Evolutionary conservation across 192 early-diverging fungal species (phyloP).

Genomic region (Funneliformis geosporum): DNA sequence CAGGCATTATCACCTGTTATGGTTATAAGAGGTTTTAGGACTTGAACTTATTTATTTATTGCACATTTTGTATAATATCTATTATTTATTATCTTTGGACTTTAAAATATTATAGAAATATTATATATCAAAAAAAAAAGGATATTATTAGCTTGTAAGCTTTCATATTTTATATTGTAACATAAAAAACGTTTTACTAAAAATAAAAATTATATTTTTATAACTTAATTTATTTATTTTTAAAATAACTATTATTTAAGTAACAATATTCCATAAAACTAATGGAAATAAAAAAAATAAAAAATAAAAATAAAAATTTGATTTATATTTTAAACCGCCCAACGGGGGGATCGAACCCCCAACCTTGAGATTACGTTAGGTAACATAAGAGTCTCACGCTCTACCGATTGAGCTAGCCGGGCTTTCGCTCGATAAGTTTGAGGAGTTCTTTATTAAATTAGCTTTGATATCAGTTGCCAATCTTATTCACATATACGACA

Average conservation of each 20-base stretch:
- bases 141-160: no score
- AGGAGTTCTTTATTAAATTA: no score
- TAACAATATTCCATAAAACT: not conserved
- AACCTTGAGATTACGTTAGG: not conserved
- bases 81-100: not conserved
- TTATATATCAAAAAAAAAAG: no score
- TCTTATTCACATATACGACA: no score
- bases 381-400: not conserved
- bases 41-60: not conserved
- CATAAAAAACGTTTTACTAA: no score
- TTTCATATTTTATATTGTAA: no score
- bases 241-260: not conserved
- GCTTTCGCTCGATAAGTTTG: not conserved
- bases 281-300: not conserved
- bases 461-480: no score
- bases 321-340: not conserved
- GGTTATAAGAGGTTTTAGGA: conserved; percentile 26
- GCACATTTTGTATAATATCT: not conserved
- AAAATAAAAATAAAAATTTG: not conserved
- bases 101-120: not conserved
- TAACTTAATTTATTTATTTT: no score
- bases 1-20: conserved; percentile 12
- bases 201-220: no score
- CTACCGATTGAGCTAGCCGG: not conserved
- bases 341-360: not conserved